Base-by-base conservation (phyloP, 2,329 filamentous ascomycete species). In the Coniochaeta prunicola region DNA sequence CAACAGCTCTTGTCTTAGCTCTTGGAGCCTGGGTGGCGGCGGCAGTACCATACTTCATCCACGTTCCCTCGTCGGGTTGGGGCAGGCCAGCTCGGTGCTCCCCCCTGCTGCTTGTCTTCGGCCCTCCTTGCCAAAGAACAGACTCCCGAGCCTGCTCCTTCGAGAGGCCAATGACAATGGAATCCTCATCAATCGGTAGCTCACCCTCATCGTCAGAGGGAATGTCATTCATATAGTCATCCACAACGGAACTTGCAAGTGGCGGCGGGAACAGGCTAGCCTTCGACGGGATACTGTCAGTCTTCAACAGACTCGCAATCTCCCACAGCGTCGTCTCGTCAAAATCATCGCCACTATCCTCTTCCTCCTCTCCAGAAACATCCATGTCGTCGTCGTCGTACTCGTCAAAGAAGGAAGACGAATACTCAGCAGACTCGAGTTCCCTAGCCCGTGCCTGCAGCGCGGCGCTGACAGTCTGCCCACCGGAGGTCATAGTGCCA, bases 271-370 rank as follows among this genome's bases (percentile, higher is more conserved):
- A 67, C 9, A 85, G 68, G 64, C 79, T 84, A 45, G 79, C 66
- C 63, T 75, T 79, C 13, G 81, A 80, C 3, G 81, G 80, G 4
- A 84, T 70, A 55, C 78, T 69, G 58, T 79, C 76, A 2, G 78
- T 74, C 67, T 80, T 78, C 12, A 87, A 73, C 42, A 87, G 73
- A 60, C 74, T 83, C 59, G 83, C 84, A 70, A 87, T 87, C 66
- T 87, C 83, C 81, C 82, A 86, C 28, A 87, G 71, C 0, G 82
- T 86, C 10, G 73, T 79, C 70, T 87, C 84, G 61, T 86, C 84
- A 62, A 86, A 85, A 56, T 82, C 80, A 38, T 78, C 80, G 53
- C 74, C 76, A 45, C 71, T 69, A 1, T 71, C 67, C 19, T 72
- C 72, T 24, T 68, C 67, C 7, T 70, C 68, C 19, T 69, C 65